These are phyloP conservation scores for Alternaria consortialis DNA, from an alignment of 2,329 filamentous ascomycete genomes.

Conservation along the genomic window DNA sequence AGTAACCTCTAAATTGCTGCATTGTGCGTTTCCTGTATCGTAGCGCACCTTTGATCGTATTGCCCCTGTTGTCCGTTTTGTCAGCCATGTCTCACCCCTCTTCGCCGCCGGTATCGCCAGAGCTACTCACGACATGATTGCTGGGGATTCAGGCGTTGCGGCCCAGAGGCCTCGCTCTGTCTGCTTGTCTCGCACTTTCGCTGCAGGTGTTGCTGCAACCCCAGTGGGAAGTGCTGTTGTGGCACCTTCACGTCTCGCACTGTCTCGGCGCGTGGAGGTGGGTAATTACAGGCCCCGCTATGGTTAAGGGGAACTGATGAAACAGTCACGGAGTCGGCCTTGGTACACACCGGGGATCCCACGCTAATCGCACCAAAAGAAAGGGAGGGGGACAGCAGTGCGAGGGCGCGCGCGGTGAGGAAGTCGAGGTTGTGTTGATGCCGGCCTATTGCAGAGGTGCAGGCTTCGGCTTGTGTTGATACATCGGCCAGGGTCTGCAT, in stretches of 20 bases:
- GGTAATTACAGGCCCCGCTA: constrained; percentile 42
- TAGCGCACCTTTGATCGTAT: constrained; percentile 57
- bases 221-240: constrained; percentile 37
- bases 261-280: constrained; percentile 40
- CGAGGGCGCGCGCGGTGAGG: constrained; percentile 4
- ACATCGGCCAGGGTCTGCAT: constrained; percentile 23
- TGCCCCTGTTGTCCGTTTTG: constrained; percentile 46
- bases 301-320: constrained; percentile 42
- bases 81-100: constrained; percentile 52
- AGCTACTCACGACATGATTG: constrained; percentile 52
- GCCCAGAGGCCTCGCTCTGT: constrained; percentile 48
- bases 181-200: constrained; percentile 29
- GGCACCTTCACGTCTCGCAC: constrained; percentile 40
- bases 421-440: constrained; percentile 18
- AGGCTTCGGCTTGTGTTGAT: constrained; percentile 28
- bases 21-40: not conserved
- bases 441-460: constrained; percentile 24
- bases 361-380: constrained; percentile 6
- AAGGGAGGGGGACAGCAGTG: constrained; percentile 4
- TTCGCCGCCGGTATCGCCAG: constrained; percentile 2
- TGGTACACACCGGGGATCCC: constrained; percentile 7
- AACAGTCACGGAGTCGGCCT: constrained; percentile 7
- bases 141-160: constrained; percentile 39
- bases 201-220: constrained; percentile 35
- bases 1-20: constrained; percentile 23